Evolutionary conservation across 2,329 filamentous ascomycete genomes (phyloP), one percentile per base, ranked within the genome.

Genomic region (Fusarium aywerte): DNA sequence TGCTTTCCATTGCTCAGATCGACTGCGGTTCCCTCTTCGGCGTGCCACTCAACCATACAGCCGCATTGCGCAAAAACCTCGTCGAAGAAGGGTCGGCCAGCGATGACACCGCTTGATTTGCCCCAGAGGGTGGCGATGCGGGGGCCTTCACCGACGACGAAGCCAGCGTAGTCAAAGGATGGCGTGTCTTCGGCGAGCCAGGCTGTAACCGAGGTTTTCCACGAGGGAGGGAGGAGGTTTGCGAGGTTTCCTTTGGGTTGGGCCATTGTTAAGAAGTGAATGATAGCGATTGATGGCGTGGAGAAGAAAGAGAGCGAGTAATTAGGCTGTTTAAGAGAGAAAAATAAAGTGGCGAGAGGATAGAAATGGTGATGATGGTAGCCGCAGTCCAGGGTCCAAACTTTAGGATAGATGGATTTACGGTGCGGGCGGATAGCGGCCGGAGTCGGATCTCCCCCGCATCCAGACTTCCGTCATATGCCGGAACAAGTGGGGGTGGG

Each of bases 161-260:
- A 99, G 62, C 96, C 96, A 74, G 92, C 96, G 78, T 97, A 97
- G 84, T 99, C 96, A 80, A 97, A 95, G 52, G 92, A 96, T 6
- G 96, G 96, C 4, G 93, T 96, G 81, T 99, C 96, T 81, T 99
- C 96, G 74, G 93, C 92, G 15, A 97, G 90, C 96, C 96, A 99
- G 74, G 87, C 81, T 23, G 90, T 87, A 66, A 97, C 88, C 69
- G 90, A 87, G 48, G 89, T 85, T 78, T 95, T 97, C 88, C 93
- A 97, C 67, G 89, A 91, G 21, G 89, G 87, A 0, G 95, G 94
- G 40, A 98, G 89, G 68, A 98, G 87, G 77, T 97, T 88, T 73
- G 81, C 81, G 51, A 84, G 80, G 48, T 76, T 76, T 77, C 83
- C 83, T 66, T 82, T 79, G 3, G 68, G 55, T 20, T 65, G 54